phyloP scores from a whole-genome alignment of 768 basidiomycete species.

The Calocybe cyanea region DNA sequence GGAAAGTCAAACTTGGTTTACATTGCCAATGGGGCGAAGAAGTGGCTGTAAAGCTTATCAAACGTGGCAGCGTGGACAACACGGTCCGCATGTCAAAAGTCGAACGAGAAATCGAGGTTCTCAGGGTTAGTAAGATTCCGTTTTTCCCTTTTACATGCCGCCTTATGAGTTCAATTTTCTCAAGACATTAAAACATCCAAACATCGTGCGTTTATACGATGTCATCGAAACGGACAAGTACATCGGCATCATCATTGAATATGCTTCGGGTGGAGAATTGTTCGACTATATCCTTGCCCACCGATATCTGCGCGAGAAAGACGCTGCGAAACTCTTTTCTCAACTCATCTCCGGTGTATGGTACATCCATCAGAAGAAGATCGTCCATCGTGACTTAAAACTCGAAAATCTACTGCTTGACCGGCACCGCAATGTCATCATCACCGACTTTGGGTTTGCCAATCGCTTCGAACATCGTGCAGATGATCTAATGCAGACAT shows the following conservation, averaged over 20 bases:
- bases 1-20: constrained; percentile 97
- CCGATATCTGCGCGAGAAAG: constrained; percentile 90
- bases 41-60: constrained; percentile 97
- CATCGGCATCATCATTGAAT: constrained; percentile 98
- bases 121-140: constrained; percentile 79
- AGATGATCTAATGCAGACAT: constrained; percentile 98
- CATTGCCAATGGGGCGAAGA: constrained; percentile 94
- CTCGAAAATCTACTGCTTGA: constrained; percentile 97
- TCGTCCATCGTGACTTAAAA: constrained; percentile 98
- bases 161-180: too few relatives aligned
- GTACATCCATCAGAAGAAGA: constrained; percentile 99
- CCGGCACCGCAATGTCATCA: constrained; percentile 96
- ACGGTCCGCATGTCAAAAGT: constrained; percentile 89
- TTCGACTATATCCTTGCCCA: constrained; percentile 99
- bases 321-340: constrained; percentile 93
- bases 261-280: constrained; percentile 96
- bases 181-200: constrained; percentile 92
- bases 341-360: constrained; percentile 98
- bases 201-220: constrained; percentile 97
- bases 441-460: constrained; percentile 99
- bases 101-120: constrained; percentile 94
- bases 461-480: constrained; percentile 91
- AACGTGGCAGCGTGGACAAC: constrained; percentile 87
- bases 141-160: too few relatives aligned
- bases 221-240: constrained; percentile 99